Conservation (phyloP, 805 yeast species). For the Teunomyces cretensis region DNA sequence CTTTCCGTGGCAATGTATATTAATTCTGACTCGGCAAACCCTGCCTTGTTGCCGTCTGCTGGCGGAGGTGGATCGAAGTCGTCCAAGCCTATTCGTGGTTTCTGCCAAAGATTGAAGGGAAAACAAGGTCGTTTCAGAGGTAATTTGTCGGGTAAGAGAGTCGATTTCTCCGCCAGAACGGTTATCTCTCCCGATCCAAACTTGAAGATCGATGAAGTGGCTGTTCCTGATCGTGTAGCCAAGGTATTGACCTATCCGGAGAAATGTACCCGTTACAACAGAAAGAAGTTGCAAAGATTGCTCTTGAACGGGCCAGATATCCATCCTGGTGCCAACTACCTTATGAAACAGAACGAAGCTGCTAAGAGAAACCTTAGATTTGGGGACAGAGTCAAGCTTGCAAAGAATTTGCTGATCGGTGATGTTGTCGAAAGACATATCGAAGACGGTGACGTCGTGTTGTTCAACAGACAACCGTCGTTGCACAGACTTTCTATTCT, state of each 20-base stretch:
- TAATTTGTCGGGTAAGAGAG: constrained; percentile 96
- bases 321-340: constrained; percentile 96
- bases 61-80: constrained; percentile 54
- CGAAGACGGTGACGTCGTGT: constrained; percentile 94
- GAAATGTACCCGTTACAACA: constrained; percentile 84
- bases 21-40: constrained; percentile 89
- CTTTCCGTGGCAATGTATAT: constrained; percentile 96
- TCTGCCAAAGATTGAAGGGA: constrained; percentile 96
- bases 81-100: constrained; percentile 84
- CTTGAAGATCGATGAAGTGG: constrained; percentile 91
- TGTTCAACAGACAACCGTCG: constrained; percentile 97
- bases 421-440: constrained; percentile 95
- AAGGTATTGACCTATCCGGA: constrained; percentile 96
- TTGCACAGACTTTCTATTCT: constrained; percentile 90
- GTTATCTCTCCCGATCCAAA: constrained; percentile 99
- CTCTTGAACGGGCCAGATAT: constrained; percentile 80
- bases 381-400: constrained; percentile 79
- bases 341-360: constrained; percentile 77
- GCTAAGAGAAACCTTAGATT: constrained; percentile 86
- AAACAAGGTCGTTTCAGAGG: constrained; percentile 99
- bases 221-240: constrained; percentile 96
- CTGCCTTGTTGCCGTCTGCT: constrained; percentile 71
- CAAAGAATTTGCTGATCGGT: constrained; percentile 76
- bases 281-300: constrained; percentile 69
- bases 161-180: constrained; percentile 96